Base-by-base conservation (phyloP, 2,329 filamentous ascomycete species). In the Aspergillus oerlinghausenensis region DNA sequence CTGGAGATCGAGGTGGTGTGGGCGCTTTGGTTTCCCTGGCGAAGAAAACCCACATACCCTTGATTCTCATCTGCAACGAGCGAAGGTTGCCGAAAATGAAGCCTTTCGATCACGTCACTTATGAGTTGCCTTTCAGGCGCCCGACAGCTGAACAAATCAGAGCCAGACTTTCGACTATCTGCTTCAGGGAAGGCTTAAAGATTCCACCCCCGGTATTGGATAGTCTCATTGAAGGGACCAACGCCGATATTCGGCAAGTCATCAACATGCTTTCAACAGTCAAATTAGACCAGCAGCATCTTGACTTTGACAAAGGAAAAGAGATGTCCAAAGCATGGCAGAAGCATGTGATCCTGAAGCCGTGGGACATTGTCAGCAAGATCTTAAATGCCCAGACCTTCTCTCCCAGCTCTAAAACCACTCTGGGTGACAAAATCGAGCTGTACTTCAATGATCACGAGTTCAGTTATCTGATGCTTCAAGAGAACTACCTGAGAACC, bases 371-470 rank as follows among this genome's bases (percentile, higher is more conserved):
- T 67, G 92, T 90, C 60, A 84, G 89, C 70, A 97, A 97, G 77
- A 91, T 99, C 70, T 84, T 99, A 5, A 90, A 85, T 26, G 88
- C 91, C 3, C 90, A 91, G 40, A 85, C 97, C 75, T 99, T 97
- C 74, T 83, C 89, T 25, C 83, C 87, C 4, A 85, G 87, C 51
- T 95, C 91, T 75, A 95, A 90, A 63, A 80, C 90, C 3, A 96
- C 91, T 0, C 79, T 99, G 38, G 97, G 97, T 70, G 93, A 99
- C 73, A 99, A 99, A 80, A 94, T 95, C 60, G 93, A 99, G 75
- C 84, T 99, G 1, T 99, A 99, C 74, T 99, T 99, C 80, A 97
- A 99, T 73, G 94, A 99, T 67, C 94, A 99, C 69, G 94, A 99
- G 67, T 96, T 97, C 76, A 97, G 92, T 68, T 94, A 88, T 69